Evolutionary conservation across 2,329 filamentous ascomycete genomes (phyloP), one percentile per base, ranked within the genome.

Genomic region (Aspergillus sp.): DNA sequence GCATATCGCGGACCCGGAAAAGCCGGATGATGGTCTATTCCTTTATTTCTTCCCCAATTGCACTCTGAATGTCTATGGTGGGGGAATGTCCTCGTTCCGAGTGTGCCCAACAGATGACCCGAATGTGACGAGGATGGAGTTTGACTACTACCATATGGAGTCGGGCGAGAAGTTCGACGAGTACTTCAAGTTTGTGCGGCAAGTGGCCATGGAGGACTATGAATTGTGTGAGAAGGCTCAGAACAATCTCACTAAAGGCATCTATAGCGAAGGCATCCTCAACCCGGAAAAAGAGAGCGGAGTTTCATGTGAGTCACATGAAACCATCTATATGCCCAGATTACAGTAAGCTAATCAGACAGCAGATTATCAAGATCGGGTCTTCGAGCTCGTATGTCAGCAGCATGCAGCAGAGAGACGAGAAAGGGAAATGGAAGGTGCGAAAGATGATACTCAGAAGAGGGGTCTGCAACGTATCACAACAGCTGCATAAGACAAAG

Each of bases 11-110:
- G 82, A 85, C 56, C 81, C 84, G 0, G 75, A 77, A 30, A 84
- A 84, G 54, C 76, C 79, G 0, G 75, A 82, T 32, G 83, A 86
- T 61, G 84, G 84, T 0, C 70, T 86, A 0, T 85, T 86, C 59
- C 72, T 86, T 7, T 86, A 84, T 64, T 84, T 86, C 74, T 86
- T 85, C 67, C 84, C 84, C 0, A 83, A 80, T 60, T 84, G 81
- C 66, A 85, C 82, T 0, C 66, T 85, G 49, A 85, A 85, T 58
- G 80, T 86, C 41, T 86, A 86, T 58, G 84, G 82, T 1, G 84
- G 84, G 1, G 84, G 84, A 4, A 85, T 86, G 82, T 81, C 80
- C 10, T 82, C 78, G 5, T 86, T 85, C 71, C 80, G 84, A 1
- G 82, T 84, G 1, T 83, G 82, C 62, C 84, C 84, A 1, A 81